phyloP scores from a whole-genome alignment of 345 rosid species.

The Lenwebbia sp. region DNA sequence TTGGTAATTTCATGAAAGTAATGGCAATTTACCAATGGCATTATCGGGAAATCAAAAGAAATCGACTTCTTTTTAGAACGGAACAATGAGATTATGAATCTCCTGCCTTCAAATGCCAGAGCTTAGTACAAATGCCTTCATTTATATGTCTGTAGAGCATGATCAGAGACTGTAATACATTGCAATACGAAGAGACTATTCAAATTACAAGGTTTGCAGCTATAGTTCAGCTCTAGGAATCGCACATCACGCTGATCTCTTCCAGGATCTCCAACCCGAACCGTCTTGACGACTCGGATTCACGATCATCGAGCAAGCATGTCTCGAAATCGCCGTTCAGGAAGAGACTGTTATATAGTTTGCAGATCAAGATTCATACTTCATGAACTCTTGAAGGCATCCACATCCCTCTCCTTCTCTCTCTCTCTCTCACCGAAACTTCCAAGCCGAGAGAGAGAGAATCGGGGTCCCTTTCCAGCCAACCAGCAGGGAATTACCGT shows the following conservation, averaged over 20 bases:
- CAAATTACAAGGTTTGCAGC: not conserved
- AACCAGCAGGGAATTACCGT: slow-evolving; percentile 16
- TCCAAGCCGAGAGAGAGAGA: slow-evolving; percentile 34
- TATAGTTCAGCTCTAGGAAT: not conserved
- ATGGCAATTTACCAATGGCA: not conserved
- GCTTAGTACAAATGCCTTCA: not conserved
- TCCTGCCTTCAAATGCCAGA: not conserved
- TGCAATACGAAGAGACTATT: not conserved
- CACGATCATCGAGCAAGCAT: not conserved
- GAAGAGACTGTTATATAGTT: not conserved
- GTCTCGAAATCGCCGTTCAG: not conserved
- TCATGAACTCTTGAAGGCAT: too few species aligned
- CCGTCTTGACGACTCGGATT: not conserved
- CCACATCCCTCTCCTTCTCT: too few species aligned
- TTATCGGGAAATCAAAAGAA: too few species aligned
- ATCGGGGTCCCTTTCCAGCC: slow-evolving; percentile 47
- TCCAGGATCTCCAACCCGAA: not conserved
- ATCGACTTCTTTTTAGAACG: too few species aligned
- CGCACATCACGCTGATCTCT: not conserved
- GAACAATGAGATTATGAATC: not conserved
- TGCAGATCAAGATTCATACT: not conserved
- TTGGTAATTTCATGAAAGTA: too few species aligned
- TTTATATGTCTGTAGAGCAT: not conserved
- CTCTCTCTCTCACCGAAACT: slow-evolving; percentile 12
- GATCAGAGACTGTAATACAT: not conserved